These are phyloP conservation scores for Hypoxylon fragiforme DNA, from an alignment of 495 filamentous ascomycete genomes.

Conservation along the genomic window DNA sequence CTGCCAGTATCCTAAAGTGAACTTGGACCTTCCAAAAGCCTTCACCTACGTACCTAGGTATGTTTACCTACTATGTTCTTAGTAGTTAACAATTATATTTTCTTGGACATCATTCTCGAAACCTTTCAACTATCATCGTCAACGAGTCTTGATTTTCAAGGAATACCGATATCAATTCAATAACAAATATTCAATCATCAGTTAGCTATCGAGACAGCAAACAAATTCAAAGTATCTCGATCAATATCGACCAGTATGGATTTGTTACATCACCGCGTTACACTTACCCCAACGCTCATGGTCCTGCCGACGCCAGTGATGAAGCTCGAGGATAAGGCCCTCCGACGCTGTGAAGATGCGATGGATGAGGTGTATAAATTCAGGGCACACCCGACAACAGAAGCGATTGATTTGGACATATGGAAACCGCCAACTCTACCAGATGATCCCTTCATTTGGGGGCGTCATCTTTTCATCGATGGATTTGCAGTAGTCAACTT, in stretches of 20 bases:
- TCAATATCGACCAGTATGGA: background rate
- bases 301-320: background rate
- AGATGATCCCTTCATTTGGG: background rate
- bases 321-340: background rate
- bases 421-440: background rate
- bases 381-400: background rate
- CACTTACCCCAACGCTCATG: background rate
- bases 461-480: background rate
- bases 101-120: too few relatives aligned
- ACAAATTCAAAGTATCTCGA: too few relatives aligned
- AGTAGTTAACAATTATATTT: too few relatives aligned
- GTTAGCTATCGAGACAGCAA: too few relatives aligned
- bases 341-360: background rate
- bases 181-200: background rate
- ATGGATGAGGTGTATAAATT: background rate
- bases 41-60: too few relatives aligned
- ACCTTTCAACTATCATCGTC: too few relatives aligned
- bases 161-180: background rate
- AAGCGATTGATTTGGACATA: background rate
- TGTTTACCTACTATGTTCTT: too few relatives aligned
- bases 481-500: background rate
- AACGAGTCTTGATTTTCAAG: too few relatives aligned
- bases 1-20: too few relatives aligned
- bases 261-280: background rate
- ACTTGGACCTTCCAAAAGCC: too few relatives aligned